These are phyloP conservation scores for Omphalotus olearius DNA, from an alignment of 1,284 basidiomycete genomes.

Conservation along the genomic window DNA sequence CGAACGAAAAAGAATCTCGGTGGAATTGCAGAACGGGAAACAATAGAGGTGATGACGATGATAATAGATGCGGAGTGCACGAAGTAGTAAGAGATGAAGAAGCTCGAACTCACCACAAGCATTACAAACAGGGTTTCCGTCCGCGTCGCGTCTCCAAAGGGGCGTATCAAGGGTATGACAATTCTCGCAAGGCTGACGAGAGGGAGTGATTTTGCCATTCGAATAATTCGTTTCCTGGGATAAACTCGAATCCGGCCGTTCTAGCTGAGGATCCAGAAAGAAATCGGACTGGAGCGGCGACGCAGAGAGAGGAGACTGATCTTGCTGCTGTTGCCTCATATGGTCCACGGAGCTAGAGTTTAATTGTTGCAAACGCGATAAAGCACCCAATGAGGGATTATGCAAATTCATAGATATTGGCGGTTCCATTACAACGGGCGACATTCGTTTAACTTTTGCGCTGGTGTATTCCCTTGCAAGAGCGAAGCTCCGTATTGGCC, in stretches of 20 bases:
- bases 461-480: constrained; percentile 10
- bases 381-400: constrained; percentile 29
- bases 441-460: constrained; percentile 27
- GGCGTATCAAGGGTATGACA: constrained; percentile 75
- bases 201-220: constrained; percentile 20
- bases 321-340: constrained; percentile 1
- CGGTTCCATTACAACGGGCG: constrained; percentile 40
- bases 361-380: constrained; percentile 39
- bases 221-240: constrained; percentile 8
- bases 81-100: constrained; percentile 18
- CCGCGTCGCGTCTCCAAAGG: constrained; percentile 76
- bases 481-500: too few species aligned
- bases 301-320: constrained; percentile 1
- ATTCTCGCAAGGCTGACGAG: constrained; percentile 52
- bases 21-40: constrained; percentile 21
- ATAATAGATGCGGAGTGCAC: constrained; percentile 25
- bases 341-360: constrained; percentile 1
- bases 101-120: constrained; percentile 69
- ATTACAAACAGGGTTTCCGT: constrained; percentile 81
- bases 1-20: neutral
- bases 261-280: constrained; percentile 8
- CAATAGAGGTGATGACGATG: constrained; percentile 22
- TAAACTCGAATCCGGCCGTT: constrained; percentile 10
- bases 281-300: neutral
- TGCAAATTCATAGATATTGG: constrained; percentile 38